These are phyloP conservation scores for Huntiella omanensis DNA, from an alignment of 2,329 filamentous ascomycete genomes.

Conservation along the genomic window DNA sequence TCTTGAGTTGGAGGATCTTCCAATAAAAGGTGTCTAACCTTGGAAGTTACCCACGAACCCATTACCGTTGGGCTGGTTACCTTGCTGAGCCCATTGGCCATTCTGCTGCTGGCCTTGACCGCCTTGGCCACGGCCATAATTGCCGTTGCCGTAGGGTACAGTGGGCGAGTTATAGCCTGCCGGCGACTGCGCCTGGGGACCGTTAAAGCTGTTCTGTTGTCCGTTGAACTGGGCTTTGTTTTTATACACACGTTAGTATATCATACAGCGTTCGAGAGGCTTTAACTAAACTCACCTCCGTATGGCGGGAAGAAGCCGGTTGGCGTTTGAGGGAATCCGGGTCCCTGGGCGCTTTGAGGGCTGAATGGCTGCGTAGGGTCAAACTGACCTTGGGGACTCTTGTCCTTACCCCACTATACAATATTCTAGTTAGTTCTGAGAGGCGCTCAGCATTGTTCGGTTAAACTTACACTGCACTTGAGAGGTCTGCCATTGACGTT, in stretches of 20 bases:
- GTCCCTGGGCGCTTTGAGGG: conserved; percentile 55
- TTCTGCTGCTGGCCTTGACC: conserved; percentile 29
- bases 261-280: not conserved
- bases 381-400: conserved; percentile 60
- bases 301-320: conserved; percentile 87
- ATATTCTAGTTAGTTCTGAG: conserved; percentile 15
- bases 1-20: not conserved
- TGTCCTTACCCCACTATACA: conserved; percentile 90
- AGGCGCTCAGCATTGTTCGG: not conserved
- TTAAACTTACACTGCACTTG: conserved; percentile 78
- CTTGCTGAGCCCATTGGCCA: conserved; percentile 32
- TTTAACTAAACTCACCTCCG: conserved; percentile 38
- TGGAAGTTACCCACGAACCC: conserved; percentile 44
- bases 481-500: conserved; percentile 91
- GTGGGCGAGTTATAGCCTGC: conserved; percentile 45
- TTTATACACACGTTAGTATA: not conserved
- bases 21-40: conserved; percentile 23
- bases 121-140: conserved; percentile 57
- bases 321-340: conserved; percentile 59
- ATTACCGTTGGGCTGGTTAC: conserved; percentile 18
- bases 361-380: conserved; percentile 53
- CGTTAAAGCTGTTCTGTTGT: conserved; percentile 49
- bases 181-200: conserved; percentile 37
- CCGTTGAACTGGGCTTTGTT: conserved; percentile 36
- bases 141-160: conserved; percentile 56